These are phyloP conservation scores for Sinapis alba DNA, from an alignment of 441 rosid species.

Conservation along the genomic window DNA sequence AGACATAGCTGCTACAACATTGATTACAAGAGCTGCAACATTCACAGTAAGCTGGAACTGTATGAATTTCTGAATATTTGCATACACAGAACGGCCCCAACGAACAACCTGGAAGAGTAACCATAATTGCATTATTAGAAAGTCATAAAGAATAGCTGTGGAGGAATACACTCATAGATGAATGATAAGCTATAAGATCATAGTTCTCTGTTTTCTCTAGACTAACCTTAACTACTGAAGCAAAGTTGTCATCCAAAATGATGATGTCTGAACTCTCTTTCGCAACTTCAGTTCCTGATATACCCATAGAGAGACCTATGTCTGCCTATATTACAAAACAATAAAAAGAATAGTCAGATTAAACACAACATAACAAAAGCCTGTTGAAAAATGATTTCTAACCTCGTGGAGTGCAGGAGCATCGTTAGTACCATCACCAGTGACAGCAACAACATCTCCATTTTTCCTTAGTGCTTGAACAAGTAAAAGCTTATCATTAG, in stretches of 20 bases:
- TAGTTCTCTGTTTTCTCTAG: neutral
- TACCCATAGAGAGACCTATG: slow-evolving; percentile 98
- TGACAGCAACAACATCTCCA: slow-evolving; percentile 98
- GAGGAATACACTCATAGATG: slow-evolving; percentile 4
- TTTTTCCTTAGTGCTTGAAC: slow-evolving; percentile 91
- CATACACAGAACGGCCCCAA: slow-evolving; percentile 99
- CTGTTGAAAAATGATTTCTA: slow-evolving; percentile 14
- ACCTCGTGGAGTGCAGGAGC: slow-evolving; percentile 99
- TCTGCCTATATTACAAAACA: slow-evolving; percentile 70
- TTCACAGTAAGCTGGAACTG: slow-evolving; percentile 98
- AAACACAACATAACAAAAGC: slow-evolving; percentile 15
- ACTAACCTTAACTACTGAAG: slow-evolving; percentile 97
- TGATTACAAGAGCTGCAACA: slow-evolving; percentile 90
- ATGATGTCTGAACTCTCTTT: slow-evolving; percentile 96
- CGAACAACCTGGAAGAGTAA: slow-evolving; percentile 72
- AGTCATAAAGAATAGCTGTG: neutral
- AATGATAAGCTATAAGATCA: slow-evolving; percentile 13
- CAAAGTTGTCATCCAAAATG: slow-evolving; percentile 90
- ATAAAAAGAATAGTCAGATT: slow-evolving; percentile 35
- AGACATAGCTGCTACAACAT: slow-evolving; percentile 90
- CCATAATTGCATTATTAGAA: slow-evolving; percentile 5
- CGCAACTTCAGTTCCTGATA: slow-evolving; percentile 97
- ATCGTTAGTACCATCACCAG: slow-evolving; percentile 99
- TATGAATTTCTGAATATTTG: slow-evolving; percentile 97
- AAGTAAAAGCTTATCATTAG: slow-evolving; percentile 93